Conservation (phyloP, 352 stramenopile genomes). For the Elongisporangium prolatum region DNA sequence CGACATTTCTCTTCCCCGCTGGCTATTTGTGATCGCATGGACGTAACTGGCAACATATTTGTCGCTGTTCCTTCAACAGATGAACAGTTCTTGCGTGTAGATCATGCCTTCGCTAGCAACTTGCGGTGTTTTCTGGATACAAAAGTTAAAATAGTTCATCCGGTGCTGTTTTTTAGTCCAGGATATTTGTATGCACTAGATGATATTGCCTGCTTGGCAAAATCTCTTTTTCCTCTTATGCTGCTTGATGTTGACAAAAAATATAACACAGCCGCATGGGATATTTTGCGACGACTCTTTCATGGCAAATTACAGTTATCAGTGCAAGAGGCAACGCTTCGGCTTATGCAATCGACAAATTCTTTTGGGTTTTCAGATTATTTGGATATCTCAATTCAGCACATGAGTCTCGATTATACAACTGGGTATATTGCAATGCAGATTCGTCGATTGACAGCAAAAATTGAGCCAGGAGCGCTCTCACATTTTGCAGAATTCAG, state of each 20-base stretch:
- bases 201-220: conserved; percentile 31
- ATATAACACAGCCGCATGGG: conserved; percentile 29
- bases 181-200: conserved; percentile 47
- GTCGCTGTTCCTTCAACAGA: conserved; percentile 12
- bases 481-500: conserved; percentile 60
- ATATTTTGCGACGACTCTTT: conserved; percentile 52
- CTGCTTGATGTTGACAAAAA: conserved; percentile 43
- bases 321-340: conserved; percentile 36
- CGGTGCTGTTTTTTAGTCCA: conserved; percentile 49
- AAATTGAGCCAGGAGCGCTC: conserved; percentile 65
- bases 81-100: too few species aligned
- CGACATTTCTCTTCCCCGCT: conserved; percentile 47
- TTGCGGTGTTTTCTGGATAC: too few species aligned
- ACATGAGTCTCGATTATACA: conserved; percentile 24
- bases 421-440: conserved; percentile 28
- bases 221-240: conserved; percentile 29
- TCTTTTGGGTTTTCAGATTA: conserved; percentile 55
- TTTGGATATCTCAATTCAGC: conserved; percentile 39
- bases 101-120: too few species aligned
- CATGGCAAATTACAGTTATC: conserved; percentile 42
- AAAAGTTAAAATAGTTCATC: conserved; percentile 1
- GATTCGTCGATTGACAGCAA: conserved; percentile 39
- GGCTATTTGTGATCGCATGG: conserved; percentile 28
- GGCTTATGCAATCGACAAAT: conserved; percentile 33
- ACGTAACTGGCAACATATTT: conserved; percentile 26